phyloP scores from a whole-genome alignment of 2,329 filamentous ascomycete genomes.

The Xylaria sp. region DNA sequence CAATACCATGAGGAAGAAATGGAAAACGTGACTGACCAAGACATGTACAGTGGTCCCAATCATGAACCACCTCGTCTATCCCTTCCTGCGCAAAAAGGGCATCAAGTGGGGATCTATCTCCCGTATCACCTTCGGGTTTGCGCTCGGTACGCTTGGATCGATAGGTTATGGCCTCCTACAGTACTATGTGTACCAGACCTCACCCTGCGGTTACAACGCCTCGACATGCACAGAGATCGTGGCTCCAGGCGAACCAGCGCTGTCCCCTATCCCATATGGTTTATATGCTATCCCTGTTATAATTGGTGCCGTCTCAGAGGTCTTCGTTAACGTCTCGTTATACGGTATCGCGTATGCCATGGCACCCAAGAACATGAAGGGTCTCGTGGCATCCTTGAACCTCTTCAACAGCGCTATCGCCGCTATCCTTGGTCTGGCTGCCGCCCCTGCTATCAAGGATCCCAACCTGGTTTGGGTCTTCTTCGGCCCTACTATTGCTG shows the following conservation, averaged over 20 bases:
- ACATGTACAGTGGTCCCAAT: conserved; percentile 51
- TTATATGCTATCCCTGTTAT: conserved; percentile 58
- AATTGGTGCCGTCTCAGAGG: conserved; percentile 63
- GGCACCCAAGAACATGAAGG: conserved; percentile 83
- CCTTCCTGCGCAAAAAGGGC: conserved; percentile 51
- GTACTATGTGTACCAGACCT: conserved; percentile 49
- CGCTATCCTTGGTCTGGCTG: conserved; percentile 70
- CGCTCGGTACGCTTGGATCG: conserved; percentile 55
- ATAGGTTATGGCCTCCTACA: conserved; percentile 46
- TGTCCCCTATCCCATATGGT: conserved; percentile 45
- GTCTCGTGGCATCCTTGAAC: conserved; percentile 76
- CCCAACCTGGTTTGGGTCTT: conserved; percentile 59
- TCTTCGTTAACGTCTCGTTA: conserved; percentile 67
- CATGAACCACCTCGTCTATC: conserved; percentile 57
- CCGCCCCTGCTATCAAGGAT: conserved; percentile 58
- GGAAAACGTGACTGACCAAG: conserved; percentile 29
- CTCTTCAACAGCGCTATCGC: conserved; percentile 78
- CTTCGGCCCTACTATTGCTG: conserved; percentile 47
- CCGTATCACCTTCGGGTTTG: conserved; percentile 59
- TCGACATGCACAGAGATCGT: conserved; percentile 47
- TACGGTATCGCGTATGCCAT: conserved; percentile 83
- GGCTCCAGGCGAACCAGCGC: conserved; percentile 40
- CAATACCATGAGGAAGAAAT: not conserved
- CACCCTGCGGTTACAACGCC: conserved; percentile 47
- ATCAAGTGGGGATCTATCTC: conserved; percentile 57